Evolutionary conservation across 805 yeast species (phyloP), one percentile per base, ranked within the genome.

Genomic region (Nakazawaea wickerhamii): DNA sequence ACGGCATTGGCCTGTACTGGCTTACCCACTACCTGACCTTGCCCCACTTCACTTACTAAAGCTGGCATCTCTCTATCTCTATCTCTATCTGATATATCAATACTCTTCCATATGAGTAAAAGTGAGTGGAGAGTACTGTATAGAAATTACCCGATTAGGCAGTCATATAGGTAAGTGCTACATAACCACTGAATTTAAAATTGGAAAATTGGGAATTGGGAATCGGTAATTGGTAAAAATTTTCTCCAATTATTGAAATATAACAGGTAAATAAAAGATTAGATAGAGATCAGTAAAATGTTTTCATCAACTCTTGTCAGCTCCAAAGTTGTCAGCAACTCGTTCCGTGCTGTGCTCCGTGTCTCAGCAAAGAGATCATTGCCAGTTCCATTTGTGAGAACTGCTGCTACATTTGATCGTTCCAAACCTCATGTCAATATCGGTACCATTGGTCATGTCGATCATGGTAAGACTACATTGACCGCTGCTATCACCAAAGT

Each of bases 401-500:
- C 49, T 46, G 95, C 95, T 49, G 75, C 83, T 38, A 76, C 91
- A 38, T 93, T 91, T 64, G 85, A 84, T 67, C 91, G 99, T 73
- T 75, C 89, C 55, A 93, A 93, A 74, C 98, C 98, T 38, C 98
- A 91, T 64, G 82, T 91, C 55, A 91, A 91, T 71, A 77, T 91
- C 55, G 99, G 98, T 72, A 91, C 98, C 63, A 91, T 91, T 65
- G 98, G 98, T 54, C 98, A 91, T 67, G 98, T 91, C 53, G 99
- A 91, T 73, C 98, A 91, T 70, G 99, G 99, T 68, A 91, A 91
- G 72, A 90, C 98, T 57, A 90, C 98, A 43, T 76, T 91, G 62
- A 93, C 99, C 48, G 99, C 98, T 52, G 98, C 98, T 58, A 90
- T 91, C 75, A 91, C 98, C 71, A 91, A 93, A 75, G 90, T 87